These are phyloP conservation scores for Pelagophyceae sp. DNA, from an alignment of 352 stramenopile genomes.

Conservation along the genomic window DNA sequence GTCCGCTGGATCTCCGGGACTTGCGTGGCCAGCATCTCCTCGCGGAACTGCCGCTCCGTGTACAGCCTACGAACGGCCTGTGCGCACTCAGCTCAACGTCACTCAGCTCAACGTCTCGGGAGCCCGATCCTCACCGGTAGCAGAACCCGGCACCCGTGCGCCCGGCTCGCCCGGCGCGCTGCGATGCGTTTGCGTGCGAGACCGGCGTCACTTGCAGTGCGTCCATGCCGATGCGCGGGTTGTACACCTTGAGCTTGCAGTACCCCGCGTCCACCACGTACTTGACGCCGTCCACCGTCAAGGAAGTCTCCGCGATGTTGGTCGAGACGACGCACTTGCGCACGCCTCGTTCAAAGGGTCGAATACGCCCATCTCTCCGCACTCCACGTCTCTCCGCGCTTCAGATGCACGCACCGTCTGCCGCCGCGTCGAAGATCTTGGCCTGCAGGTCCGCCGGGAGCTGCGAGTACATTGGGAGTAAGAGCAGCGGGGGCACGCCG, in stretches of 20 bases:
- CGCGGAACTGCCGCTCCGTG: constrained; percentile 89
- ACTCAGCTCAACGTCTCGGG: no score
- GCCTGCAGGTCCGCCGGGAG: constrained; percentile 91
- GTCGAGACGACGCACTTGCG: constrained; percentile 89
- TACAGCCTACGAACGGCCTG: no score
- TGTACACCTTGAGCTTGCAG: constrained; percentile 99
- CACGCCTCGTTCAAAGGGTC: no score
- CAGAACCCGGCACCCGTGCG: constrained; percentile 68
- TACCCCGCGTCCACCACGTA: constrained; percentile 95
- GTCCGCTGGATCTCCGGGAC: constrained; percentile 96
- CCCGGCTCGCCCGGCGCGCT: constrained; percentile 77
- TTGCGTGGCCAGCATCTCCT: constrained; percentile 93
- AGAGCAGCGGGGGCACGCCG: constrained; percentile 75
- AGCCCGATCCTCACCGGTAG: no score
- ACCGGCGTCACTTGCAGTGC: constrained; percentile 84
- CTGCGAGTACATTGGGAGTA: constrained; percentile 99
- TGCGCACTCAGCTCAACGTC: no score
- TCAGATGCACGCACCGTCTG: no score
- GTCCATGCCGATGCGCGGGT: constrained; percentile 98
- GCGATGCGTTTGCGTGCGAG: constrained; percentile 93
- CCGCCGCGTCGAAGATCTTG: constrained; percentile 91
- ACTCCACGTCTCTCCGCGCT: constrained; percentile 58
- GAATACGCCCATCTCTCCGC: no score
- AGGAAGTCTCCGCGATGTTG: constrained; percentile 92
- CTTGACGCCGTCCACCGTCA: constrained; percentile 88